Evolutionary conservation across 2,329 filamentous ascomycete genomes (phyloP).

Genomic region (Pezicula radicicola): DNA sequence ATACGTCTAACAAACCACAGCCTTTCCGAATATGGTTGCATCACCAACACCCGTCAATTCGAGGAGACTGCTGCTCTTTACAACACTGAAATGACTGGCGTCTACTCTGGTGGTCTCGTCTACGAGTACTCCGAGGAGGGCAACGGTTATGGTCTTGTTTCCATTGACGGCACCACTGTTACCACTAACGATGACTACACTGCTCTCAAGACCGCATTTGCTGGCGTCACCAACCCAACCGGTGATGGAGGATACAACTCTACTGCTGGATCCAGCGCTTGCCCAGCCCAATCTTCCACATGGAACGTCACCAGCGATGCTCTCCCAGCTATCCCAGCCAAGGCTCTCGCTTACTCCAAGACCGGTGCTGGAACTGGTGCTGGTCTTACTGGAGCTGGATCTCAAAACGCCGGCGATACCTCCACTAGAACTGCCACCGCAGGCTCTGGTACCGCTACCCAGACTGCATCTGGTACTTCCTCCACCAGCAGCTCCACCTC

Average conservation of each 20-base stretch:
- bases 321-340: constrained; percentile 41
- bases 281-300: constrained; percentile 37
- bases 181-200: constrained; percentile 40
- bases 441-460: constrained; percentile 3
- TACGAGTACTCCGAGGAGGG: constrained; percentile 86
- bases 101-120: constrained; percentile 91
- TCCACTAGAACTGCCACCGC: constrained; percentile 6
- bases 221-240: constrained; percentile 36
- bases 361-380: constrained; percentile 43
- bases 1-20: background rate
- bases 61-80: constrained; percentile 77
- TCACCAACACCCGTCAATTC: constrained; percentile 73
- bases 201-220: constrained; percentile 39
- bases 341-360: constrained; percentile 36
- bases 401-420: constrained; percentile 9
- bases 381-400: constrained; percentile 27
- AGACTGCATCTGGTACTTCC: background rate
- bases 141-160: constrained; percentile 62
- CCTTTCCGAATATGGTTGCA: constrained; percentile 89
- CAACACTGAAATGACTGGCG: constrained; percentile 74
- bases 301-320: constrained; percentile 42
- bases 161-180: constrained; percentile 28
- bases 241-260: constrained; percentile 47
- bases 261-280: constrained; percentile 30
- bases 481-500: background rate